These are phyloP conservation scores for Pelargonium cotyledonis DNA, from an alignment of 441 rosid genomes.

Conservation along the genomic window DNA sequence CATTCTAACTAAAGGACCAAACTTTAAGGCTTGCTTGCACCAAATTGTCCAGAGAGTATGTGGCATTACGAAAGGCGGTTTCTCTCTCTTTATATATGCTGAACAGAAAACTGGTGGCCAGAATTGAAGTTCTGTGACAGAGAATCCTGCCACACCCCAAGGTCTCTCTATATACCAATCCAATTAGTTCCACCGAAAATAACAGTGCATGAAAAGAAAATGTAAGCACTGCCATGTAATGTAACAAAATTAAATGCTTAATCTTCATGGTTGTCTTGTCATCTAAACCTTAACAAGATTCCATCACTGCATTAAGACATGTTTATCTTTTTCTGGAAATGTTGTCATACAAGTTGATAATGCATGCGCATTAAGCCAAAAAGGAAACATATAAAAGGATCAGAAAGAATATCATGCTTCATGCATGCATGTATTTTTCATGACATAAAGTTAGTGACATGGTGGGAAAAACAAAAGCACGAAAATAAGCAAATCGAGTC, in stretches of 20 bases:
- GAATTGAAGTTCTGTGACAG: background rate
- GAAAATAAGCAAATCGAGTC: slow-evolving; percentile 25
- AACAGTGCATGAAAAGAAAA: background rate
- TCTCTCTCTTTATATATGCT: no score
- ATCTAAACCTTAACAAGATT: background rate
- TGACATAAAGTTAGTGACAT: background rate
- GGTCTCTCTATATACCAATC: background rate
- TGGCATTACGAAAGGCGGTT: no score
- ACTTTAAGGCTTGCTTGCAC: no score
- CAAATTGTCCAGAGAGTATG: no score
- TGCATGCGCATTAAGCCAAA: slow-evolving; percentile 1
- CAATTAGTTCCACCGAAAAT: background rate
- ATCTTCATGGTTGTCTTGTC: background rate
- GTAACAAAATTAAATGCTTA: background rate
- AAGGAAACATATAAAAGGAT: background rate
- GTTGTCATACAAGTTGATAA: background rate
- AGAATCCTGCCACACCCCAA: background rate
- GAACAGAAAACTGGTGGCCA: no score
- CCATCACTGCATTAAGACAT: background rate
- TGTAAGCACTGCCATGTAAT: background rate
- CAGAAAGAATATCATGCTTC: background rate
- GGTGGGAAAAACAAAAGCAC: no score
- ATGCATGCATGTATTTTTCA: slow-evolving; percentile 1
- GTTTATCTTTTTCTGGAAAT: background rate
- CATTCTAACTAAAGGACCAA: no score